phyloP scores from a whole-genome alignment of 805 yeast species.

The Pichia ethanolica region DNA sequence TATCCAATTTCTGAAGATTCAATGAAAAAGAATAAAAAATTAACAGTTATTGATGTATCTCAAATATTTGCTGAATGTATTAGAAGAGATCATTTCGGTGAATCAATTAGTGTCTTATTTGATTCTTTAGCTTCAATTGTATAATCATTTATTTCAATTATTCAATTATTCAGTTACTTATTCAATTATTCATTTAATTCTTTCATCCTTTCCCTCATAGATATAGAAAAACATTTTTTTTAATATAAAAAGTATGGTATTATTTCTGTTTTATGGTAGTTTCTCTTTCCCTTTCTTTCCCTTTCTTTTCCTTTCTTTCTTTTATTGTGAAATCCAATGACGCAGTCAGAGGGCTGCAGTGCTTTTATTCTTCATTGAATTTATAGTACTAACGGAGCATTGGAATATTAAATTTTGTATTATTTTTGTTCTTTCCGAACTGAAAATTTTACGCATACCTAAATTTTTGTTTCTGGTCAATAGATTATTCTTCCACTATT shows the following conservation, averaged over 20 bases:
- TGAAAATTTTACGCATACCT: not conserved
- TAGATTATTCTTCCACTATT: constrained; percentile 6
- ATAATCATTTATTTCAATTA: constrained; percentile 4
- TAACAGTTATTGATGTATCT: constrained; percentile 85
- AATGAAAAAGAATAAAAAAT: constrained; percentile 52
- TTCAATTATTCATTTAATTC: no score
- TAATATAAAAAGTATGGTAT: no score
- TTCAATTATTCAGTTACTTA: no score
- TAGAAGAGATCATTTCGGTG: constrained; percentile 98
- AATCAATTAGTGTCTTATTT: constrained; percentile 86
- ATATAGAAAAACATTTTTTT: no score
- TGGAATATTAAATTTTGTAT: constrained; percentile 32
- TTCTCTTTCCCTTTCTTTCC: constrained; percentile 3
- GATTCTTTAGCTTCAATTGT: constrained; percentile 66
- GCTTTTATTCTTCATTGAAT: constrained; percentile 27
- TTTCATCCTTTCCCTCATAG: no score
- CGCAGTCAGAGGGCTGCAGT: constrained; percentile 52
- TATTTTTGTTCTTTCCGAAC: not conserved
- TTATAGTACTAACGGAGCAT: constrained; percentile 52
- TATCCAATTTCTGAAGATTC: constrained; percentile 75
- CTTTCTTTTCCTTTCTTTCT: constrained; percentile 5
- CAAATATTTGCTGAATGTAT: constrained; percentile 97
- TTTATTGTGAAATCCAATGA: constrained; percentile 35
- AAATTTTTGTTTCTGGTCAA: constrained; percentile 8
- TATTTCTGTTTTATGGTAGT: not conserved